A percentile compares a stretch with the other conserved stretches of the same genome.
Evolutionary conservation across 176 grass and related monocot genomes (phyloP).

Genomic region (Olyra latifolia): DNA sequence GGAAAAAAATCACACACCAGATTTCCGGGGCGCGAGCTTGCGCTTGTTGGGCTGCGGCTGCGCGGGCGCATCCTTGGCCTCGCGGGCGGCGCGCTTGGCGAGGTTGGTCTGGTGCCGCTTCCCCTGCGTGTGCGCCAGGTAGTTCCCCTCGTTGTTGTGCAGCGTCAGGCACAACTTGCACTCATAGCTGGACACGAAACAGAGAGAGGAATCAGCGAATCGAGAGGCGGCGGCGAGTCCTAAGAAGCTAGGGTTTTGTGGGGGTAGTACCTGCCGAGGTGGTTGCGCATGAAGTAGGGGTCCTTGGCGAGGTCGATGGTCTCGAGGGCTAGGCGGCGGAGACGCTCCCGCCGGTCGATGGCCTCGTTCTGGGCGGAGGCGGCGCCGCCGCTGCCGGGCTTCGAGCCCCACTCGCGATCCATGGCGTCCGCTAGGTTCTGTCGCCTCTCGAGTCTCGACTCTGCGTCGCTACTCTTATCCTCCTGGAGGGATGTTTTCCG

Average conservation of each 20-base stretch:
- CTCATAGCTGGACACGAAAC: constrained; percentile 60
- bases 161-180: constrained; percentile 94
- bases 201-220: constrained; percentile 15
- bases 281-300: constrained; percentile 99
- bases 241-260: constrained; percentile 31
- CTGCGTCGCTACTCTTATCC: not conserved
- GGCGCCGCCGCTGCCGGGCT: constrained; percentile 90
- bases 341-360: constrained; percentile 91
- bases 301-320: constrained; percentile 99
- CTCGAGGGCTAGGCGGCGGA: constrained; percentile 90
- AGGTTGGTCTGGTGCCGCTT: constrained; percentile 98
- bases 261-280: constrained; percentile 71
- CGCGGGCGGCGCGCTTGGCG: constrained; percentile 89
- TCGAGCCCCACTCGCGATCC: constrained; percentile 97
- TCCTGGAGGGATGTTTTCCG: not conserved
- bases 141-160: constrained; percentile 99
- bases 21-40: constrained; percentile 76
- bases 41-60: constrained; percentile 98
- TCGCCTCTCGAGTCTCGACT: not conserved
- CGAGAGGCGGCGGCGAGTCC: not conserved
- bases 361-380: constrained; percentile 93
- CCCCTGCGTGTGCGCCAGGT: constrained; percentile 94
- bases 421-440: constrained; percentile 46
- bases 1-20: constrained; percentile 39
- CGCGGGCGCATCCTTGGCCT: constrained; percentile 85